phyloP scores from a whole-genome alignment of 2,329 filamentous ascomycete genomes.

The Cadophora luteo-olivacea region DNA sequence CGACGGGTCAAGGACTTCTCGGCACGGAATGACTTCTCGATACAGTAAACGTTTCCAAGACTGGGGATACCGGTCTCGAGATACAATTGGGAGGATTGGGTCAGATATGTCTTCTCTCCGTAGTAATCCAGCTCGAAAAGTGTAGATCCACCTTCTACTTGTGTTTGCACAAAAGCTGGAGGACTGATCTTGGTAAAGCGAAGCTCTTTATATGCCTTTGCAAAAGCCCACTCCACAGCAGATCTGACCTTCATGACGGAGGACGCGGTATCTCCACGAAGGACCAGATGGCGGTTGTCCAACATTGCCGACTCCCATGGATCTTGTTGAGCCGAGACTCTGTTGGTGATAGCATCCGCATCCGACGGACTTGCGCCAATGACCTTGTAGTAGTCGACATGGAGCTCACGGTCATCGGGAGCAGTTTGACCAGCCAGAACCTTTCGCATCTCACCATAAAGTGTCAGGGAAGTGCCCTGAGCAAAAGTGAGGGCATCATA shows the following conservation, averaged over 20 bases:
- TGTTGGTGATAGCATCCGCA: constrained; percentile 77
- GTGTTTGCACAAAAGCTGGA: constrained; percentile 80
- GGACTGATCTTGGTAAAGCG: constrained; percentile 73
- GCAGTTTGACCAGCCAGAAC: constrained; percentile 71
- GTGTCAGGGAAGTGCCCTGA: constrained; percentile 71
- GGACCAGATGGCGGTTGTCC: constrained; percentile 74
- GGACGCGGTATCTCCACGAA: constrained; percentile 72
- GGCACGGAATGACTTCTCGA: constrained; percentile 98
- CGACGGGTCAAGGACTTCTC: constrained; percentile 95
- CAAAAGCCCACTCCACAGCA: constrained; percentile 71
- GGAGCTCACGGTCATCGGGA: constrained; percentile 73
- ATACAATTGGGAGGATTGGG: constrained; percentile 96
- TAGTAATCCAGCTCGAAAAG: constrained; percentile 63
- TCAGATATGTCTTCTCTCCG: constrained; percentile 88
- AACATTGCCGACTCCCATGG: constrained; percentile 53
- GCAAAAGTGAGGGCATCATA: constrained; percentile 76
- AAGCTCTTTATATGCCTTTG: constrained; percentile 68
- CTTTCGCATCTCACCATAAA: constrained; percentile 72
- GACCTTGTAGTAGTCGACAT: constrained; percentile 75
- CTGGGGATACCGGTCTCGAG: constrained; percentile 92
- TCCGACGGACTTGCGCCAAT: constrained; percentile 73
- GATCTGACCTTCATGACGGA: constrained; percentile 76
- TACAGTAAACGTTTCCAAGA: constrained; percentile 94
- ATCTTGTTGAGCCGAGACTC: constrained; percentile 72
- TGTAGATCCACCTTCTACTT: constrained; percentile 81